Base-by-base conservation (phyloP, 331 rosid species). In the Dryas integrifolia region DNA sequence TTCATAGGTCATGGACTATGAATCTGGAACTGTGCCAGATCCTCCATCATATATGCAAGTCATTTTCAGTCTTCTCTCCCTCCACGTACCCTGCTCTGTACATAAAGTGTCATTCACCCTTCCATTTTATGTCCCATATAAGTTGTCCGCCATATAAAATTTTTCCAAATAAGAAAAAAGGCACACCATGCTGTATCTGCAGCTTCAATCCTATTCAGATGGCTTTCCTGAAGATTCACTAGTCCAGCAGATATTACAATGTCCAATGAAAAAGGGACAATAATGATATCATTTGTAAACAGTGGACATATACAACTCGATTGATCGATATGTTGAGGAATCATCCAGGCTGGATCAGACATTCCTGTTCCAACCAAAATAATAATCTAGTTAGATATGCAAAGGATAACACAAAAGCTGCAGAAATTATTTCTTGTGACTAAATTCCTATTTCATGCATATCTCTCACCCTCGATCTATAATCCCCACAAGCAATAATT, bases 321-420 rank as follows among this genome's bases (percentile, higher is more conserved):
- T 21, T 3, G 18, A 51, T 30, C 35, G 35, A 30, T 30, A 30
- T 16, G 40, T 6, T 16, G 11, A 16, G 62, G 62, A 69, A 69
- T 69, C 73, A 21, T 51, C 49, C 73, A 39, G 62, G 39, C 62
- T 52, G 62, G 73, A 38, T 51, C 50, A 51, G 61, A 39, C 35
- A 16, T 45, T 52, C 47, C 35, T 38, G 7, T 68, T 38, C 48
- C 46, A 4, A 49, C 59, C 57, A 50, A 50, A 67, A 30, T 67
- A 13, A 11, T 24, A 30, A 38, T 50, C 59, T 35, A 30, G 16
- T 67, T 47, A 67, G 72, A 50, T 67, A 14, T 10, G 35, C 35
- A 30, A 2, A 30, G 6, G 21, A 65, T 50, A n/a, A 18, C 39
- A 44, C 55, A 46, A 11, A 10, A 35, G 6, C 65, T 30, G 35